These are phyloP conservation scores for Glonium stellatum DNA, from an alignment of 495 filamentous ascomycete genomes.

Conservation along the genomic window DNA sequence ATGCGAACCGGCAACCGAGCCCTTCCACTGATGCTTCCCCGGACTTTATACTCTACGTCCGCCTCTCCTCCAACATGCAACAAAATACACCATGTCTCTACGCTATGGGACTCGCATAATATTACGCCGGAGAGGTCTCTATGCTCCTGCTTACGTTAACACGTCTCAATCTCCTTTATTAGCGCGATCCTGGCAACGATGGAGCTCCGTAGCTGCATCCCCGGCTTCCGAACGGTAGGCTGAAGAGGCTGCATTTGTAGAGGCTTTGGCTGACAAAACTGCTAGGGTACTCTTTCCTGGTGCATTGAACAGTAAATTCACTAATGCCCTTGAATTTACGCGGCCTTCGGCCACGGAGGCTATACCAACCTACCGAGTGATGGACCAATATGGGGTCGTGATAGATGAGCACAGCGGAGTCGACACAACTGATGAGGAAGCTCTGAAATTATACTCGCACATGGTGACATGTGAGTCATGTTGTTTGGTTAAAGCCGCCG, in stretches of 20 bases:
- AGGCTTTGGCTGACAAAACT: conserved; percentile 3
- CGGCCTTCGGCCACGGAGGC: conserved; percentile 57
- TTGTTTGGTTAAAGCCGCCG: neutral
- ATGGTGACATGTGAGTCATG: conserved; percentile 53
- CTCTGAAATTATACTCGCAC: conserved; percentile 58
- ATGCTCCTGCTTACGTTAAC: conserved; percentile 4
- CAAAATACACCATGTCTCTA: conserved; percentile 16
- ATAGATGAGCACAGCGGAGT: conserved; percentile 59
- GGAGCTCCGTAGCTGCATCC: conserved; percentile 17
- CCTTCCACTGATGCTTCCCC: conserved; percentile 10
- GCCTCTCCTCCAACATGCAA: neutral
- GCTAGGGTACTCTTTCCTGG: conserved; percentile 81
- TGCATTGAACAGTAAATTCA: conserved; percentile 92
- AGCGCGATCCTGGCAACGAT: conserved; percentile 13
- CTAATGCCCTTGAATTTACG: conserved; percentile 65
- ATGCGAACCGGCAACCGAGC: conserved; percentile 21
- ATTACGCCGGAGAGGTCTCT: neutral
- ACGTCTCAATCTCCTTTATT: conserved; percentile 7
- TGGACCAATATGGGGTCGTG: conserved; percentile 74
- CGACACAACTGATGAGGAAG: conserved; percentile 61
- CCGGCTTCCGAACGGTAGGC: conserved; percentile 24
- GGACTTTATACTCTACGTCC: conserved; percentile 6
- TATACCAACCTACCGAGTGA: conserved; percentile 78
- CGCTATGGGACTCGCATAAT: conserved; percentile 16
- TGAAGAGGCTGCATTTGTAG: neutral